phyloP scores from a whole-genome alignment of 2,329 filamentous ascomycete genomes.

The Sclerotinia minor region DNA sequence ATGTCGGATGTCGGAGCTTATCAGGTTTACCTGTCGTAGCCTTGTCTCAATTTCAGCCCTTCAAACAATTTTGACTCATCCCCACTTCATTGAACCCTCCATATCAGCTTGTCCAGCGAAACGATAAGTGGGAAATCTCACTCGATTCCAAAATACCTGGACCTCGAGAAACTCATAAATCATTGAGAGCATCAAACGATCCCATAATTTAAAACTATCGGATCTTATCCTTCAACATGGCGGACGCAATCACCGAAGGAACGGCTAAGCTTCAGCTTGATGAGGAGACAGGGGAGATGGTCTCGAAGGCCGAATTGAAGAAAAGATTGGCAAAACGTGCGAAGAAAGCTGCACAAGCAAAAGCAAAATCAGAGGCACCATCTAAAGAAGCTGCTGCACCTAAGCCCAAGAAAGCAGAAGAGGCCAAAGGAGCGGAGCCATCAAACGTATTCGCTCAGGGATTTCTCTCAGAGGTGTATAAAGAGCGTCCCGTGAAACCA shows the following conservation, averaged over 20 bases:
- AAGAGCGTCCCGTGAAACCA: slow-evolving; percentile 61
- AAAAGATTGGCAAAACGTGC: slow-evolving; percentile 59
- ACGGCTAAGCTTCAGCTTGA: slow-evolving; percentile 61
- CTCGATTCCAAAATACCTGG: not conserved
- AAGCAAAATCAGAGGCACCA: slow-evolving; percentile 51
- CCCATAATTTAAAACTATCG: not conserved
- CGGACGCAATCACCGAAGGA: slow-evolving; percentile 47
- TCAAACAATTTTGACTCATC: slow-evolving; percentile 10
- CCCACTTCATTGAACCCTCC: slow-evolving; percentile 8
- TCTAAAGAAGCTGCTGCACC: slow-evolving; percentile 39
- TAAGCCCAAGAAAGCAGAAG: slow-evolving; percentile 35
- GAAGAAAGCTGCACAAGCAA: slow-evolving; percentile 56
- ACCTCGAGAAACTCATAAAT: not conserved
- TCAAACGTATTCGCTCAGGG: slow-evolving; percentile 73
- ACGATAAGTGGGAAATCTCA: not conserved
- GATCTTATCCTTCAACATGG: slow-evolving; percentile 42
- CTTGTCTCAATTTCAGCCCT: slow-evolving; percentile 7
- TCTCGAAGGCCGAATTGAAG: slow-evolving; percentile 64
- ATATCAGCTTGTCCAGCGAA: not conserved
- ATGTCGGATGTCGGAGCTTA: slow-evolving; percentile 14
- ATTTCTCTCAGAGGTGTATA: slow-evolving; percentile 72
- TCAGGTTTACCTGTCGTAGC: not conserved
- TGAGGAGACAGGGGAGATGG: slow-evolving; percentile 65
- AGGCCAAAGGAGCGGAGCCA: slow-evolving; percentile 40
- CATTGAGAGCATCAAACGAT: not conserved